Base-by-base conservation (phyloP, 805 yeast species). In the Zygoascus ofunaensis region DNA sequence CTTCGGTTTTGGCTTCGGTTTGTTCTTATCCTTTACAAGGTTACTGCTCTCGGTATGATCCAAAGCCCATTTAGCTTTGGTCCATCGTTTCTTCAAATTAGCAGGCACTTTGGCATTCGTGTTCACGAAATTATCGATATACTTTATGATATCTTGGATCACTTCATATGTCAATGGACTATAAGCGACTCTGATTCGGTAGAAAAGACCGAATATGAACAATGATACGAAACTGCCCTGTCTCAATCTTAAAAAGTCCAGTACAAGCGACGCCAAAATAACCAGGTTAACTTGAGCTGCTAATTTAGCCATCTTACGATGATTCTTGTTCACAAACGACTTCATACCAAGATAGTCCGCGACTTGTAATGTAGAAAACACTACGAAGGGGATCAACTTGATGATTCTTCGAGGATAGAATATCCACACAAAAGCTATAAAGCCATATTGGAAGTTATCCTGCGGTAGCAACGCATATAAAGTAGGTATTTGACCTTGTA, bases 361-460 rank as follows among this genome's bases (percentile, higher is more conserved):
- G 1, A 77, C 79, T 60, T 89, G 97, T 72, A 89, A 83, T 12
- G 77, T 55, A 2, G 95, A 79, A 59, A 80, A 85, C 34, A 82
- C 64, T 15, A 76, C 65, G 58, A 80, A 89, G 40, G 96, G 92
- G 14, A 80, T 57, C 46, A 82, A 65, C 4, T 92, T 74, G 47
- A 85, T 57, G 24, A 77, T 63, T 48, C 78, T 75, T 45, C 71
- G 72, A 21, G 81, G 80, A 51, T 87, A 74, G 38, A 79, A 57
- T 50, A 71, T 62, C 77, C 79, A 76, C 21, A 67, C 66, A 45
- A 71, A 51, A 34, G 79, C 81, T 46, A 79, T 61, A 2, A 74
- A 49, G 44, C 79, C 64, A 56, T 74, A 76, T 62, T 86, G 95
- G 68, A 82, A 82, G 59, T 84, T 83, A 52, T 77, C 86, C 20